Evolutionary conservation across 495 filamentous ascomycete species (phyloP).

Genomic region (Penicillium psychrofluorescens): DNA sequence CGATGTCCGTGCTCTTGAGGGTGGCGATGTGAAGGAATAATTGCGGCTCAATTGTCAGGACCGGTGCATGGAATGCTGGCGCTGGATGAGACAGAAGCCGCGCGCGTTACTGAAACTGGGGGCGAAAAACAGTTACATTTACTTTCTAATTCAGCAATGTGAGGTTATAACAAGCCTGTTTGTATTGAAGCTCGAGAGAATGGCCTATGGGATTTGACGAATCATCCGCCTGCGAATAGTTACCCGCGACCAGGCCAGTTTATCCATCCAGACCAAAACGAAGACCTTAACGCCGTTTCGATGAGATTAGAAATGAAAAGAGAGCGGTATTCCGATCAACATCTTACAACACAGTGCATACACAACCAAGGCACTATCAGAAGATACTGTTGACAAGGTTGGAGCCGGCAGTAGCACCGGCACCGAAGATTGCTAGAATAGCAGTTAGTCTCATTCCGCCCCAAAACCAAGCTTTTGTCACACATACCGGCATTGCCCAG

Average conservation of each 20-base stretch:
- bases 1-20: too few relatives aligned
- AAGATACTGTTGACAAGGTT: slow-evolving; percentile 94
- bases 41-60: too few relatives aligned
- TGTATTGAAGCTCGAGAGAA: too few relatives aligned
- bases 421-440: slow-evolving; percentile 59
- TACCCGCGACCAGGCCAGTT: not conserved
- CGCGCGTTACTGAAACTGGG: too few relatives aligned
- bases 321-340: not conserved
- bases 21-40: too few relatives aligned
- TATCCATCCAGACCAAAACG: not conserved
- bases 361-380: slow-evolving; percentile 27
- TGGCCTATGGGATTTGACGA: too few relatives aligned
- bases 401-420: slow-evolving; percentile 82
- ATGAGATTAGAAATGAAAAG: slow-evolving; percentile 2
- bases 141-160: too few relatives aligned
- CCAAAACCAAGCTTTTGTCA: not conserved
- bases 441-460: slow-evolving; percentile 1
- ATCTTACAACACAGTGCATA: too few relatives aligned
- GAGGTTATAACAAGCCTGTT: too few relatives aligned
- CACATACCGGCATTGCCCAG: slow-evolving; percentile 48
- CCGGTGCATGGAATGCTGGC: too few relatives aligned
- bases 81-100: too few relatives aligned
- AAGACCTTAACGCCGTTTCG: slow-evolving; percentile 7
- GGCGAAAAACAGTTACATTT: too few relatives aligned
- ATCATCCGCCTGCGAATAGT: not conserved